Percentiles rank a stretch among this genome's conserved stretches.
phyloP scores from a whole-genome alignment of 352 stramenopile species.

The Phytophthora sp. region DNA sequence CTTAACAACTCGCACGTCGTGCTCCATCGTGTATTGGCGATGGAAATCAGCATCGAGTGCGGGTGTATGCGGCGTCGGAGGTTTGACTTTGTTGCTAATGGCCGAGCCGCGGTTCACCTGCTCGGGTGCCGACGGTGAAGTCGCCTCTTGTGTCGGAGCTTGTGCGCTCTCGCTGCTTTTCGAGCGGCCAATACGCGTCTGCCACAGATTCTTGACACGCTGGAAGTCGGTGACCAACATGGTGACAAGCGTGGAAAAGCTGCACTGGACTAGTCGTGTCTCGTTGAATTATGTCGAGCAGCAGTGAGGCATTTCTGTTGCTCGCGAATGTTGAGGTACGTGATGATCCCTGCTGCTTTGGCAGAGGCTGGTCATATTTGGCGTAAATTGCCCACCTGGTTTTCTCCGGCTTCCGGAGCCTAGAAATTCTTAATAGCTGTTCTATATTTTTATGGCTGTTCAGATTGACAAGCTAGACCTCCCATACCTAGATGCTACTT shows the following conservation, averaged over 20 bases:
- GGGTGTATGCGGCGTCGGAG: conserved; percentile 40
- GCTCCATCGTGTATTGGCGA: conserved; percentile 13
- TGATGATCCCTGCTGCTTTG: conserved; percentile 14
- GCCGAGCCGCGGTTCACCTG: conserved; percentile 21
- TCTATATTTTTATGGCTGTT: conserved; percentile 3
- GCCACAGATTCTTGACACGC: conserved; percentile 70
- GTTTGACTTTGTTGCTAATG: conserved; percentile 1
- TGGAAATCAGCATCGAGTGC: conserved; percentile 38
- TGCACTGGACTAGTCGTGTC: background rate
- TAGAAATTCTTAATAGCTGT: conserved; percentile 1
- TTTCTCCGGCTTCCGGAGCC: conserved; percentile 19
- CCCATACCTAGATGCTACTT: background rate
- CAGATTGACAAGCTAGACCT: background rate
- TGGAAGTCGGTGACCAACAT: conserved; percentile 32
- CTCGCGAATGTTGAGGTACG: conserved; percentile 35
- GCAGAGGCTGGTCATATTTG: conserved; percentile 36
- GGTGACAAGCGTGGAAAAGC: too few relatives aligned
- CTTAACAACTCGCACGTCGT: conserved; percentile 11
- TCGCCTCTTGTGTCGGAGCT: conserved; percentile 1
- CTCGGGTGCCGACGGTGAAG: background rate
- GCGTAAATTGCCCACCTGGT: conserved; percentile 30
- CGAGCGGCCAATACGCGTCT: conserved; percentile 54
- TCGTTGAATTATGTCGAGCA: conserved; percentile 20
- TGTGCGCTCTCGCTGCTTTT: conserved; percentile 31
- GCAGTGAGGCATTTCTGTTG: too few relatives aligned